Base-by-base conservation (phyloP, 164 flowering plant genomes). In the Paratinospora sagittata region DNA sequence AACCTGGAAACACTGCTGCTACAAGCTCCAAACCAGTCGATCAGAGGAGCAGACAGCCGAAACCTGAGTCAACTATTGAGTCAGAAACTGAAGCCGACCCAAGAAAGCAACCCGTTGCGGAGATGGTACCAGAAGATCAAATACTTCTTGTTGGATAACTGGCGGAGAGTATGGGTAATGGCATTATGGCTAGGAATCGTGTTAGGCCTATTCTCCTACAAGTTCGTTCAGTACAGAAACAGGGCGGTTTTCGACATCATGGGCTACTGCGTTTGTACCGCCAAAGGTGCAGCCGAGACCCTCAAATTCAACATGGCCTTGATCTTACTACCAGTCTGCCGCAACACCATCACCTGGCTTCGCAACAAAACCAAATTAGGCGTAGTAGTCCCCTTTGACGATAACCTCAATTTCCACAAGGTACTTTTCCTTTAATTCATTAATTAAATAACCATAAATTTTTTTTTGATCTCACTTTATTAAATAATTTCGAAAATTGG, bases 291-390 rank as follows among this genome's bases (percentile, higher is more conserved):
- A 0, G 89, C 90, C 0, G 92, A 88, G 78, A 85, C 87, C 0
- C 78, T 85, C 8, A 88, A 88, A 72, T 76, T 88, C 71, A 88
- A 88, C 78, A 88, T 88, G 92, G 92, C 92, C 6, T 72, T 88
- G 39, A 81, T 87, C 68, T 72, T 88, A 19, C 76, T 88, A 0
- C 92, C 92, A 0, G 92, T 88, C 34, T 88, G 92, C 71, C 80
- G 92, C 52, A 86, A 87, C 78, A 86, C 90, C 70, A 83, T 88
- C 21, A 88, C 92, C 8, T 85, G 86, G 88, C 90, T 88, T 6
- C 79, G 90, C 73, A 85, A 79, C 85, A 86, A 81, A 70, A 88
- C 91, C 83, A 81, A 77, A 41, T 69, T 88, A 12, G 87, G 88
- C 1, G 73, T 67, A 19, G 78, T 57, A 6, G 84, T 88, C 30